These are phyloP conservation scores for Penicillium concentricum DNA, from an alignment of 2,329 filamentous ascomycete species.

Conservation along the genomic window DNA sequence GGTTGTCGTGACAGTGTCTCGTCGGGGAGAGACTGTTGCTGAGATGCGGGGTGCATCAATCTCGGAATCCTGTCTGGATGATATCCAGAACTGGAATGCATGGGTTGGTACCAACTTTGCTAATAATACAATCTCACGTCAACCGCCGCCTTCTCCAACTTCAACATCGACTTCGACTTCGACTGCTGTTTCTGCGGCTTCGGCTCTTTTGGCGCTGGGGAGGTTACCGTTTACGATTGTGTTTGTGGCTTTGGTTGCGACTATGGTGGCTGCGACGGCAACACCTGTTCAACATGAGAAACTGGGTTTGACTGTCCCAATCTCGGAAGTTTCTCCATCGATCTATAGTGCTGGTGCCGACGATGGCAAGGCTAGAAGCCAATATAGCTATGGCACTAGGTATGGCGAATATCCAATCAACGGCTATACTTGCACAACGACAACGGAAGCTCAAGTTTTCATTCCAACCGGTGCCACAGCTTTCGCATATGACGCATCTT, in stretches of 20 bases:
- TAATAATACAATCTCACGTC: neutral
- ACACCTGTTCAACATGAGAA: neutral
- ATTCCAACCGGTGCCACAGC: neutral
- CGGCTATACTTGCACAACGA: neutral
- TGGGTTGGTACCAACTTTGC: slow-evolving; percentile 8
- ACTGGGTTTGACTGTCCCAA: neutral
- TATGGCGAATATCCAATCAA: neutral
- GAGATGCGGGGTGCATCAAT: slow-evolving; percentile 6
- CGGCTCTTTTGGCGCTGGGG: neutral
- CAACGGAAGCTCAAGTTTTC: neutral
- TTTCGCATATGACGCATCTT: neutral
- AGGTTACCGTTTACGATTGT: neutral
- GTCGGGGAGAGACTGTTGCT: neutral
- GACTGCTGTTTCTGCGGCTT: neutral
- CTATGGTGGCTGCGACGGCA: slow-evolving; percentile 2
- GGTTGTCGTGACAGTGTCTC: slow-evolving; percentile 4
- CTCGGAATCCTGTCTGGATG: neutral
- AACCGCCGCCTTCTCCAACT: neutral
- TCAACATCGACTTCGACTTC: neutral
- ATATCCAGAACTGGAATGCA: slow-evolving; percentile 7
- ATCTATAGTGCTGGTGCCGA: neutral
- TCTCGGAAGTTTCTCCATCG: neutral
- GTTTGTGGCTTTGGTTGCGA: slow-evolving; percentile 5
- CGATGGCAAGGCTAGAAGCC: neutral
- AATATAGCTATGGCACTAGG: neutral